Base-by-base conservation (phyloP, 805 yeast species). In the Pichia eremophila region DNA sequence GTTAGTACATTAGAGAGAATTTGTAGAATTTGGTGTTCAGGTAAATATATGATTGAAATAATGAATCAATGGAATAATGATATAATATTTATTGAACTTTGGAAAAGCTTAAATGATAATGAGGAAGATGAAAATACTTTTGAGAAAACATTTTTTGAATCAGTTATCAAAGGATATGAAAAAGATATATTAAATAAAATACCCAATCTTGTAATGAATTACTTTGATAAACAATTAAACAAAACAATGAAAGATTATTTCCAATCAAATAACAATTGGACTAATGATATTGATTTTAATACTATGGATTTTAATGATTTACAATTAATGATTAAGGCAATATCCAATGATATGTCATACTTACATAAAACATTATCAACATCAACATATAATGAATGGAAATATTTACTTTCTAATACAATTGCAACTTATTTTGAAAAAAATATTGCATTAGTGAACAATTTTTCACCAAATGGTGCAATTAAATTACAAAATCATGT, bases 41-140 rank as follows among this genome's bases (percentile, higher is more conserved):
- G 62, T 17, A 47, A 63, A 37, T 73, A 58, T 46, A 60, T 70
- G 40, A 57, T 61, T 12, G 70, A 67, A 38, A 55, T 66, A 5
- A 63, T 76, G 65, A 57, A 61, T 15, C 59, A 56, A 27, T 71
- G 78, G 77, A 70, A 70, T 18, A 69, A 72, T 43, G 69, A 70
- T 12, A 45, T 60, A 43, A 61, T 70, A 7, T 74, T 74, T 47
- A 54, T 74, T 39, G 72, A 69, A 51, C 54, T 73, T 29, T 69
- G 74, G 71, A 61, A 62, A 54, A 48, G 64, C 47, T 51, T 63
- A 39, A 61, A 58, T 51, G 51, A 55, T 50, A 31, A 43, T 38
- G 29, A 43, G 38, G 45, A 46, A 12, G 28, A 48, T 41, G 32
- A 29, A 11, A 29, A 29, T 3, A 6, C 6, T 4, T 7, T 10